Evolutionary conservation across 768 basidiomycete genomes (phyloP).

Genomic region (Clathrus columnatus): DNA sequence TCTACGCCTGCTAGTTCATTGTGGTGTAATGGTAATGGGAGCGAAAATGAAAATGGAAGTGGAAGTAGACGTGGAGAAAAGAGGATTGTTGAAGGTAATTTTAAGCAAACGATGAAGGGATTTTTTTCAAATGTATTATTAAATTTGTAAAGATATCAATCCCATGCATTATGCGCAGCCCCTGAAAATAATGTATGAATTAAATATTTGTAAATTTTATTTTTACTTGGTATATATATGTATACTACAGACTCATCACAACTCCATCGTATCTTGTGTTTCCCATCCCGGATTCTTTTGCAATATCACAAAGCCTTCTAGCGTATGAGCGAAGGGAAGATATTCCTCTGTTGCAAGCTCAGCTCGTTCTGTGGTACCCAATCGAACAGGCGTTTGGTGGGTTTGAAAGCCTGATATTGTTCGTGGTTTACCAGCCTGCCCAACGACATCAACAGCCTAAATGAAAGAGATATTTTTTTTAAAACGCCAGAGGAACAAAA

Average conservation of each 20-base stretch:
- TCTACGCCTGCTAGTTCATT: too few species aligned
- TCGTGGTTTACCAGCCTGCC: constrained; percentile 93
- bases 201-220: too few species aligned
- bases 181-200: too few species aligned
- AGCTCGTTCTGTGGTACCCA: constrained; percentile 89
- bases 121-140: too few species aligned
- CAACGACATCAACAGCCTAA: constrained; percentile 93
- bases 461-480: constrained; percentile 1
- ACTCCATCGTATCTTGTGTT: constrained; percentile 77
- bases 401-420: constrained; percentile 99
- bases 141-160: too few species aligned
- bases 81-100: too few species aligned
- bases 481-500: background rate
- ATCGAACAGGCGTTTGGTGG: constrained; percentile 89
- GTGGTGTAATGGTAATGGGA: too few species aligned
- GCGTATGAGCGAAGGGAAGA: constrained; percentile 80
- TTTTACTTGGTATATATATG: background rate
- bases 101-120: too few species aligned
- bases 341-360: constrained; percentile 97
- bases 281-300: constrained; percentile 90
- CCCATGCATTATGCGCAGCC: too few species aligned
- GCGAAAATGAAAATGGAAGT: too few species aligned
- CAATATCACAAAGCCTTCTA: constrained; percentile 89
- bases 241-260: constrained; percentile 29
- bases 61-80: too few species aligned